phyloP scores from a whole-genome alignment of 2,329 filamentous ascomycete genomes.

The Aspergillus clavatus region DNA sequence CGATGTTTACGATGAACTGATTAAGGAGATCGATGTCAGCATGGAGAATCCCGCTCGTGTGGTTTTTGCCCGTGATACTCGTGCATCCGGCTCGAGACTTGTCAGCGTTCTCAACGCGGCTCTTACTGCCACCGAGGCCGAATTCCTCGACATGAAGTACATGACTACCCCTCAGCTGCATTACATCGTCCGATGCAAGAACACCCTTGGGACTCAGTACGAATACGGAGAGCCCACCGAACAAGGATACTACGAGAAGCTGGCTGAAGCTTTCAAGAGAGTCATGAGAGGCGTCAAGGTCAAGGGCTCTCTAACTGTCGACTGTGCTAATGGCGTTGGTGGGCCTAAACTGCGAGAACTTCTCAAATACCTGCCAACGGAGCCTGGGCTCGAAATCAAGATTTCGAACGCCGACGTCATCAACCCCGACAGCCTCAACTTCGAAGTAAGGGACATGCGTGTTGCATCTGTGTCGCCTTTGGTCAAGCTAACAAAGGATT shows the following conservation, averaged over 20 bases:
- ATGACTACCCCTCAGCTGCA: slow-evolving; percentile 97
- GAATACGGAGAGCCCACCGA: slow-evolving; percentile 87
- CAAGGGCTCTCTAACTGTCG: slow-evolving; percentile 71
- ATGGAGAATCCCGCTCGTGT: slow-evolving; percentile 67
- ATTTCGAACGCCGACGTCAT: slow-evolving; percentile 91
- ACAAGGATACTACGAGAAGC: slow-evolving; percentile 91
- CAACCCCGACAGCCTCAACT: slow-evolving; percentile 81
- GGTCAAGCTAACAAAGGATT: slow-evolving; percentile 15
- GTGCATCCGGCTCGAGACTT: slow-evolving; percentile 82
- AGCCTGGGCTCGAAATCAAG: slow-evolving; percentile 71
- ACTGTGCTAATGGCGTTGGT: slow-evolving; percentile 95
- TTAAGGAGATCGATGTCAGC: slow-evolving; percentile 71
- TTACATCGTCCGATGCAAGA: slow-evolving; percentile 90
- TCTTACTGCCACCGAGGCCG: slow-evolving; percentile 67
- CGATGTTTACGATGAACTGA: slow-evolving; percentile 70
- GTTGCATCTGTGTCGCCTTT: background rate
- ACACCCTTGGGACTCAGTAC: slow-evolving; percentile 81
- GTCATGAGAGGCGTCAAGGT: slow-evolving; percentile 74
- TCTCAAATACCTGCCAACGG: slow-evolving; percentile 71
- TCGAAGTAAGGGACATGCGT: slow-evolving; percentile 57
- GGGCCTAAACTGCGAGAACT: slow-evolving; percentile 85
- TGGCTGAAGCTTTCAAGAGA: slow-evolving; percentile 74
- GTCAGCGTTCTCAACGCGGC: slow-evolving; percentile 74
- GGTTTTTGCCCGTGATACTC: slow-evolving; percentile 86
- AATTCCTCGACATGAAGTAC: slow-evolving; percentile 80